Evolutionary conservation across 2,329 filamentous ascomycete species (phyloP).

Genomic region (Emericellopsis cladophorae): DNA sequence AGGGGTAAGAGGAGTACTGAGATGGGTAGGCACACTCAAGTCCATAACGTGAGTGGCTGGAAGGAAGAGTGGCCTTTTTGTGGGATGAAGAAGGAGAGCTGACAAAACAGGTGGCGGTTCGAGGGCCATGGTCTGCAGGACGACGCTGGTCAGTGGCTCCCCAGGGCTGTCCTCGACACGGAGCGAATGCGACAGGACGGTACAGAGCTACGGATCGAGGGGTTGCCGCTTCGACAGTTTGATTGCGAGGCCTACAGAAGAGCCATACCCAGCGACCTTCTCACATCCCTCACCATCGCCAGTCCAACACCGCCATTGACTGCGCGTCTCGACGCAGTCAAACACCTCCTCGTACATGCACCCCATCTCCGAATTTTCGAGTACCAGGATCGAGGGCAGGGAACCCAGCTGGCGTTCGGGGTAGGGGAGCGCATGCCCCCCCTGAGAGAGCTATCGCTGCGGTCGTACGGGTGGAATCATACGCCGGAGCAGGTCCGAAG

Average conservation of each 20-base stretch:
- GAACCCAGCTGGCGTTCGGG: constrained; percentile 27
- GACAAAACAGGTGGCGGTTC: constrained; percentile 23
- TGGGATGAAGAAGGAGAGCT: neutral
- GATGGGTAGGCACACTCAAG: neutral
- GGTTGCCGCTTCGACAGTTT: constrained; percentile 25
- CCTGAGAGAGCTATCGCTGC: constrained; percentile 24
- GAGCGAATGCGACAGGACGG: constrained; percentile 13
- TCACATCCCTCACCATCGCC: constrained; percentile 26
- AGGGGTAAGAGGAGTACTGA: constrained; percentile 20
- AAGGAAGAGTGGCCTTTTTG: neutral
- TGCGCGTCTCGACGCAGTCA: constrained; percentile 25
- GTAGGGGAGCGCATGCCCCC: constrained; percentile 27
- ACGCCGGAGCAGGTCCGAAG: constrained; percentile 17
- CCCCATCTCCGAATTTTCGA: constrained; percentile 22
- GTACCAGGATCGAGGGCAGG: constrained; percentile 30
- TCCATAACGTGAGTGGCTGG: constrained; percentile 1
- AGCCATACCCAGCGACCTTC: constrained; percentile 22
- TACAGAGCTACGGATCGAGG: constrained; percentile 24
- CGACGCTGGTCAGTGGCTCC: constrained; percentile 17
- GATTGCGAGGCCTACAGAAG: constrained; percentile 19
- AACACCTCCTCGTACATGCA: constrained; percentile 24
- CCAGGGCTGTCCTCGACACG: constrained; percentile 22
- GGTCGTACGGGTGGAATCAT: constrained; percentile 37
- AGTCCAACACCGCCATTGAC: constrained; percentile 26
- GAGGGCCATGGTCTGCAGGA: constrained; percentile 14